A percentile compares a stretch with the other conserved stretches of the same genome.
These are phyloP conservation scores for Suhomyces guaymorum DNA, from an alignment of 1,139 yeast species.

Conservation along the genomic window DNA sequence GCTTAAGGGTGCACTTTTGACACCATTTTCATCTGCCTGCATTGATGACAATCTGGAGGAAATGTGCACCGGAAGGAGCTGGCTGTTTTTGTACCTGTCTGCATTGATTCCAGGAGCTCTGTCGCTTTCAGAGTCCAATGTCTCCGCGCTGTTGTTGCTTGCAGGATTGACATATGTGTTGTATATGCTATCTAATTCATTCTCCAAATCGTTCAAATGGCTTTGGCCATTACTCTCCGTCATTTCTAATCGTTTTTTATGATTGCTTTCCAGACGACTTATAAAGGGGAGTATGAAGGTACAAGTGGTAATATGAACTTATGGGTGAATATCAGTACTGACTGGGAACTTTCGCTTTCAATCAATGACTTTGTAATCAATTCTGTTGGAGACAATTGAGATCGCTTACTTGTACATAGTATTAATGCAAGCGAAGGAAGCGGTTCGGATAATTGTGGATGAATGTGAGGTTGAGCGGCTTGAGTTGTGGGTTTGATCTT, in stretches of 20 bases:
- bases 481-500: constrained; percentile 6
- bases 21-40: constrained; percentile 16
- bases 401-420: constrained; percentile 6
- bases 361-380: constrained; percentile 4
- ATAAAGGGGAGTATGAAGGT: too few relatives aligned
- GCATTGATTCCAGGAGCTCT: constrained; percentile 14
- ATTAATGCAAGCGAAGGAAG: constrained; percentile 5
- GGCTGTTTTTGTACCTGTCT: constrained; percentile 6
- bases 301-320: too few relatives aligned
- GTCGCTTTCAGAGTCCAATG: constrained; percentile 30
- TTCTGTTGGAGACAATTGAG: not conserved
- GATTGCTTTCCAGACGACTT: too few relatives aligned
- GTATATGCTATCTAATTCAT: constrained; percentile 40
- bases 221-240: not conserved
- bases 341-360: not conserved
- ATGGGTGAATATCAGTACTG: too few relatives aligned
- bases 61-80: constrained; percentile 25
- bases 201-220: constrained; percentile 24
- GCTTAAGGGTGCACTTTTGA: constrained; percentile 31
- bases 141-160: constrained; percentile 27
- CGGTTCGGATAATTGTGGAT: not conserved
- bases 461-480: not conserved
- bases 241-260: too few relatives aligned
- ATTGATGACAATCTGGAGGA: constrained; percentile 35
- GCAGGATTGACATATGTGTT: constrained; percentile 25